Percentiles rank a stretch among this genome's conserved stretches.
phyloP scores from a whole-genome alignment of 768 basidiomycete species.

The Asterophora parasitica region DNA sequence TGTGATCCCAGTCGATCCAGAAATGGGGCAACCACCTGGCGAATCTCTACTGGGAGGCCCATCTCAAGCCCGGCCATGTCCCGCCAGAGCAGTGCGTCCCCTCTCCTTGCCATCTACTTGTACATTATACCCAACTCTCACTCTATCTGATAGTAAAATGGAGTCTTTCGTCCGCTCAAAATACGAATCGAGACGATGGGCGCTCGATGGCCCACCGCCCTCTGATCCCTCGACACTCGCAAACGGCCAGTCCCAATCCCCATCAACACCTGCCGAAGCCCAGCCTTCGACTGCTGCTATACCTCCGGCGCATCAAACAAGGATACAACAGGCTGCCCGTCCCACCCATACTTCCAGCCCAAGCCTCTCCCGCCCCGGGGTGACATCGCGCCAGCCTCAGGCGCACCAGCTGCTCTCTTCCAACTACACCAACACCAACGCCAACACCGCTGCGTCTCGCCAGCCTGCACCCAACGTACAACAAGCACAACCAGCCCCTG shows the following conservation, averaged over 20 bases:
- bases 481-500: conserved; percentile 14
- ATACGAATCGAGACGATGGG: conserved; percentile 93
- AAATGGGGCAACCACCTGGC: conserved; percentile 94
- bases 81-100: conserved; percentile 89
- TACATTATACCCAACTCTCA: not conserved
- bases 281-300: conserved; percentile 20
- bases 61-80: conserved; percentile 84
- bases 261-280: conserved; percentile 17
- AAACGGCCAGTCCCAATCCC: conserved; percentile 24
- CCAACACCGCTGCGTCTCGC: conserved; percentile 1
- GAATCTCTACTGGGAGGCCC: conserved; percentile 96
- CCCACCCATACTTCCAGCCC: conserved; percentile 23
- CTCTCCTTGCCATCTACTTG: not conserved
- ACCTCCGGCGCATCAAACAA: too few species aligned
- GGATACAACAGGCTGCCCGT: conserved; percentile 4
- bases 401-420: conserved; percentile 53
- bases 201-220: conserved; percentile 83
- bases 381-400: conserved; percentile 42
- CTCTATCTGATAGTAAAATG: conserved; percentile 68
- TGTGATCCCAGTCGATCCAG: conserved; percentile 57
- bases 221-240: conserved; percentile 78
- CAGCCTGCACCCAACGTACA: conserved; percentile 11
- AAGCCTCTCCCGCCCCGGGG: conserved; percentile 24
- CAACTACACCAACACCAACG: conserved; percentile 21
- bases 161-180: conserved; percentile 97